These are phyloP conservation scores for Mrakiaceae sp. DNA, from an alignment of 1,284 basidiomycete species.

Conservation along the genomic window DNA sequence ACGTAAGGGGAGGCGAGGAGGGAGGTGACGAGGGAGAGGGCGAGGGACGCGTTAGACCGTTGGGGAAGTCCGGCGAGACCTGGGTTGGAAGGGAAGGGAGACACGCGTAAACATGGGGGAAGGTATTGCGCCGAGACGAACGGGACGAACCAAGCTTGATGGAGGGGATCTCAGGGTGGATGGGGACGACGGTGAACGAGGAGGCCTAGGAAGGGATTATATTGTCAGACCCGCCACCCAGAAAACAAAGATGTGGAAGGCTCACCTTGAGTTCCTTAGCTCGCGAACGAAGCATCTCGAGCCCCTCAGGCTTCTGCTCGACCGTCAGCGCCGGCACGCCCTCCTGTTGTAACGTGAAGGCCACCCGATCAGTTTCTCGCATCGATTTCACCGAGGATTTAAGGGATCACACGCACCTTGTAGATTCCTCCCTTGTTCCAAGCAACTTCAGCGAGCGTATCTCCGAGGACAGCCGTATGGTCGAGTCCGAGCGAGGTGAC, in stretches of 20 bases:
- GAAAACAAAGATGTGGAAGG: conserved; percentile 6
- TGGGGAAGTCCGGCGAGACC: conserved; percentile 87
- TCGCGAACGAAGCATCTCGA: conserved; percentile 53
- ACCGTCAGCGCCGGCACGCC: conserved; percentile 79
- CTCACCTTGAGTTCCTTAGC: conserved; percentile 49
- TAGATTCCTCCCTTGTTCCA: conserved; percentile 96
- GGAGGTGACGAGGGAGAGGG: conserved; percentile 57
- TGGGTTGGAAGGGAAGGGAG: conserved; percentile 25
- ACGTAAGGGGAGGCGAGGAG: conserved; percentile 48
- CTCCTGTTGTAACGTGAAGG: conserved; percentile 38
- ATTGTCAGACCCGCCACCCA: not conserved
- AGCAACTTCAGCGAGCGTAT: conserved; percentile 81
- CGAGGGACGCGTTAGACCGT: conserved; percentile 77
- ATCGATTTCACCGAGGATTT: not conserved
- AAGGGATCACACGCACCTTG: conserved; percentile 47
- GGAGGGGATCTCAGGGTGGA: conserved; percentile 40
- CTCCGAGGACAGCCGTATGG: conserved; percentile 82
- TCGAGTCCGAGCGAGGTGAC: conserved; percentile 86
- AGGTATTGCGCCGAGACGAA: not conserved
- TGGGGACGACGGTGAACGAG: conserved; percentile 49
- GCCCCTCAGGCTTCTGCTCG: conserved; percentile 56
- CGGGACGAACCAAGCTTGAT: conserved; percentile 50
- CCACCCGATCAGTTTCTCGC: not conserved
- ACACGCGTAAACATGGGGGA: not conserved
- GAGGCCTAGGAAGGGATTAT: conserved; percentile 41